Base-by-base conservation (phyloP, 1,284 basidiomycete species). In the Ceratobasidium sp. region DNA sequence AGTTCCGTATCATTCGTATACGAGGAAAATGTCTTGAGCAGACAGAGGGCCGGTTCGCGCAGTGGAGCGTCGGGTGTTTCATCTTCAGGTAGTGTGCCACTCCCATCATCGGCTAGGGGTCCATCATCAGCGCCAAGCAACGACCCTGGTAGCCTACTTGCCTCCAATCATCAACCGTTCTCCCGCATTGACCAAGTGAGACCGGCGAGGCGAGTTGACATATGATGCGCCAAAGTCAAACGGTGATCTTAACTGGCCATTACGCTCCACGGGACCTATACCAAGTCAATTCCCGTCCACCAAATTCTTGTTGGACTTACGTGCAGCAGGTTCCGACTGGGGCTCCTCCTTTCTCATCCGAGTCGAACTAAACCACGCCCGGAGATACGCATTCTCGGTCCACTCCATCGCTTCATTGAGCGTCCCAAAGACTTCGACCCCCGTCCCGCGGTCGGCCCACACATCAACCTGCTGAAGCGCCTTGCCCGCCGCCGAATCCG, bases 331-430 rank as follows among this genome's bases (percentile, higher is more conserved):
- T 27, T 71, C 43, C 4, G 52, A 52, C 31, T 72, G 54, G 12
- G 65, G 54, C 60, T 72, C 60, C 42, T 70, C 65, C 31, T 72
- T 68, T 17, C 65, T 67, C 32, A 12, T 20, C 83, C 29, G 29
- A 22, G 57, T 76, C 6, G 84, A 83, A 68, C 82, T 81, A 73
- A 90, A 90, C 89, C 90, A 91, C 15, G 89, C 87, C 60, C 84
- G 85, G 72, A 96, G 77, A 79, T 95, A 94, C 0, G 86, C 88
- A 78, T 94, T 94, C 79, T 95, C 93, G 0, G 91, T 95, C 94
- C 90, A 98, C 79, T 98, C 96, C 80, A 98, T 86, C 0, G 95
- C 96, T 77, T 98, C 93, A 76, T 92, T 95, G 73, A 96, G 83
- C 6, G 85, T 88, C 67, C 83, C 84, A 77, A 98, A 97, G 15